Percentiles rank a stretch among this genome's conserved stretches.
Evolutionary conservation across 2,329 filamentous ascomycete genomes (phyloP).

Genomic region (Cercospora sesami): DNA sequence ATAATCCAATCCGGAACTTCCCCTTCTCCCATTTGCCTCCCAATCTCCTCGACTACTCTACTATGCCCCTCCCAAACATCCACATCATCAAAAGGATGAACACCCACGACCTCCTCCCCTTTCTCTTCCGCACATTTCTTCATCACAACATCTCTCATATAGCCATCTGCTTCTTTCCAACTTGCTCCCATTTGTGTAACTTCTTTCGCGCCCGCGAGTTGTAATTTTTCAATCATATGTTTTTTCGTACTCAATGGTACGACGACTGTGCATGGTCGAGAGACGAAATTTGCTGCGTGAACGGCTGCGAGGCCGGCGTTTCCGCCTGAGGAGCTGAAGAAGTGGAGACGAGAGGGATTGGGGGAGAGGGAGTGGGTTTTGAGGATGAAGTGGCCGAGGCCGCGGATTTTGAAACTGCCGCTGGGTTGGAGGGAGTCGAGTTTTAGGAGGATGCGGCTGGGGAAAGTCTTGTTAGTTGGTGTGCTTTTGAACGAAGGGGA

Average conservation of each 20-base stretch:
- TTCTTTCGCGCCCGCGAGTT: slow-evolving; percentile 63
- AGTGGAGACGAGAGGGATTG: slow-evolving; percentile 52
- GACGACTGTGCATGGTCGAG: slow-evolving; percentile 70
- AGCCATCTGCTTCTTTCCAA: slow-evolving; percentile 69
- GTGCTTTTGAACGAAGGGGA: too few species aligned
- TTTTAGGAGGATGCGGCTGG: slow-evolving; percentile 76
- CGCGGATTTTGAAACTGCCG: slow-evolving; percentile 79
- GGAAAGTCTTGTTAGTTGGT: slow-evolving; percentile 3
- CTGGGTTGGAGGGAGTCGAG: slow-evolving; percentile 82
- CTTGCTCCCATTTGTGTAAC: slow-evolving; percentile 68
- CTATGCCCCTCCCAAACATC: slow-evolving; percentile 67
- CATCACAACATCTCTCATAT: slow-evolving; percentile 62
- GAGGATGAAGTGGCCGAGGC: slow-evolving; percentile 71
- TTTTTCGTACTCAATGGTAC: slow-evolving; percentile 66
- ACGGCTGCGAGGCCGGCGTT: slow-evolving; percentile 84
- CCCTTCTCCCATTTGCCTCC: slow-evolving; percentile 40
- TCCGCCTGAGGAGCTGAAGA: slow-evolving; percentile 67
- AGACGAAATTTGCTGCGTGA: slow-evolving; percentile 65
- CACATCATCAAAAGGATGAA: slow-evolving; percentile 69
- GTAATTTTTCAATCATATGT: slow-evolving; percentile 71
- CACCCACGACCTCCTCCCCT: slow-evolving; percentile 60
- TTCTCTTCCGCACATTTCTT: slow-evolving; percentile 33
- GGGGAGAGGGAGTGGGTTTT: slow-evolving; percentile 40
- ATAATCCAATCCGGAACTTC: slow-evolving; percentile 66
- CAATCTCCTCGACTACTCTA: slow-evolving; percentile 57